Base-by-base conservation (phyloP, 1,139 yeast species). In the Ogataea hybrid region DNA sequence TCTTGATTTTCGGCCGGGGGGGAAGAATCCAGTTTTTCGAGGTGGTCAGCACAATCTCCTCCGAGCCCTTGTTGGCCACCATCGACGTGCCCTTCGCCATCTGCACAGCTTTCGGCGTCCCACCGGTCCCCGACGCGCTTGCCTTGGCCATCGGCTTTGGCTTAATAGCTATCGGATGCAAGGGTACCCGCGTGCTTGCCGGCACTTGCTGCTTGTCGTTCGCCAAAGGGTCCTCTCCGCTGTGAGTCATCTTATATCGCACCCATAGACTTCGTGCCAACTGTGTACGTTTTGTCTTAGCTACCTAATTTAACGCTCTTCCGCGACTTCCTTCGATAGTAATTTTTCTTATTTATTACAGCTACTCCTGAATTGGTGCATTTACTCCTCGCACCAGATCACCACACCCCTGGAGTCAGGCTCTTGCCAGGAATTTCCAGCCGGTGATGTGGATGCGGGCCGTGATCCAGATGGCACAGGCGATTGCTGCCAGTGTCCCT, bases 21-120 rank as follows among this genome's bases (percentile, higher is more conserved):
- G 84, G 85, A 32, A 79, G 61, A 2, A 79, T 80, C 85, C 85
- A 79, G 49, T 73, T 70, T 48, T 75, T 75, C 28, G 79, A 72
- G 3, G 83, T 76, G n/a, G 62, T 54, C 31, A 60, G 44, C 5
- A 54, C 54, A n/a, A 55, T 57, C 31, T 50, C 53, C 14, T 50
- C 56, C 4, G 51, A 48, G 5, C 50, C 50, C 15, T 45, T 46
- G 37, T 45, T 50, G 5, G 52, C 41, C 25, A 42, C 41, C 18
- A 47, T 35, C 17, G 51, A 48, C 14, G 47, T 32, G 37, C 47
- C 49, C 23, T 53, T 49, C 10, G 32, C 35, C 17, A 48, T 28
- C 10, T 44, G 46, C 6, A 43, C 37, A 3, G 52, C 40, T 29
- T 43, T 45, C 11, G 39, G n/a, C 18, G 39, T 32, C 14, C 23